These are phyloP conservation scores for Blastobotrys petasosporus DNA, from an alignment of 1,139 yeast species.

Conservation along the genomic window DNA sequence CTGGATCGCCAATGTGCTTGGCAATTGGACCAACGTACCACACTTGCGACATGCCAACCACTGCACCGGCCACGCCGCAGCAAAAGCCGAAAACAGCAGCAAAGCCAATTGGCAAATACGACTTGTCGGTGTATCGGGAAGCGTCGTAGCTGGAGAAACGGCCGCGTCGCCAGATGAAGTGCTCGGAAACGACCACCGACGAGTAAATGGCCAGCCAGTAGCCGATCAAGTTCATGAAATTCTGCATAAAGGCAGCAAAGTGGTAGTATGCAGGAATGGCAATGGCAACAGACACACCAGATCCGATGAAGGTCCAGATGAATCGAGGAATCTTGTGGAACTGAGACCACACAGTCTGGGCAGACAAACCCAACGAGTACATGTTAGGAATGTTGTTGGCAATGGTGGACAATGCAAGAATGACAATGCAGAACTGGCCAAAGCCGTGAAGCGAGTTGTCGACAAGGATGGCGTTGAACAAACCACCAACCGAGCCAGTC, in stretches of 20 bases:
- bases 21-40: slow-evolving; percentile 78
- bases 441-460: slow-evolving; percentile 77
- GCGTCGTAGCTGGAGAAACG: slow-evolving; percentile 60
- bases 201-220: slow-evolving; percentile 87
- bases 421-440: slow-evolving; percentile 83
- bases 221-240: slow-evolving; percentile 85
- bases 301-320: slow-evolving; percentile 72
- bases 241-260: slow-evolving; percentile 66
- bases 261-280: slow-evolving; percentile 81
- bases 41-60: slow-evolving; percentile 75
- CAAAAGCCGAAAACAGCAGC: slow-evolving; percentile 76
- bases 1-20: slow-evolving; percentile 46
- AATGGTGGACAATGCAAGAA: slow-evolving; percentile 75
- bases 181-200: slow-evolving; percentile 67
- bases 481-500: slow-evolving; percentile 67
- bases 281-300: slow-evolving; percentile 71
- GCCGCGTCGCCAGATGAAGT: slow-evolving; percentile 59
- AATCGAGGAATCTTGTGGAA: slow-evolving; percentile 72
- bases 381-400: slow-evolving; percentile 90
- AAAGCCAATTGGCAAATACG: slow-evolving; percentile 60
- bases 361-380: slow-evolving; percentile 81
- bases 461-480: slow-evolving; percentile 70
- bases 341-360: slow-evolving; percentile 75
- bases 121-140: slow-evolving; percentile 51
- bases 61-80: slow-evolving; percentile 82